Percentiles rank a stretch among this genome's conserved stretches.
Conservation (phyloP, 2,329 filamentous ascomycete species). For the Zasmidium angulare region DNA sequence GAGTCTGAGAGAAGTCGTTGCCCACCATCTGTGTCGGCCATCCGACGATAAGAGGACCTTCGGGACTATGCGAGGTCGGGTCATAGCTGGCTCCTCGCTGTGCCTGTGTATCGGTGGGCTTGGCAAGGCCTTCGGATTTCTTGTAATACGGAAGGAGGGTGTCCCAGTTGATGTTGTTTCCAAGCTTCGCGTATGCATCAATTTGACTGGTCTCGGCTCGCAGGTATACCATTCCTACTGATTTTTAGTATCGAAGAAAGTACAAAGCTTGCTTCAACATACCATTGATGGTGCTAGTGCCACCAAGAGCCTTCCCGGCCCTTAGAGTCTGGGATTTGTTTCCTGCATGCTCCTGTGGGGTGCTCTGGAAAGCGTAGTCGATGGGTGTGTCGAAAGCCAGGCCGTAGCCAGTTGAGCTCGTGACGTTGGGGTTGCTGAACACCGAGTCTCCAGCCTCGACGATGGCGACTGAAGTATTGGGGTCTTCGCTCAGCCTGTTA, state of each 20-base stretch:
- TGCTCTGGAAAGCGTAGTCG: slow-evolving; percentile 25
- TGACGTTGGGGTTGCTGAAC: slow-evolving; percentile 17
- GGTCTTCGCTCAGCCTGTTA: slow-evolving; percentile 29
- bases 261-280: background rate
- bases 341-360: slow-evolving; percentile 19
- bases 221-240: slow-evolving; percentile 23
- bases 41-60: slow-evolving; percentile 14
- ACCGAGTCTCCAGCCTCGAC: slow-evolving; percentile 15
- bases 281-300: slow-evolving; percentile 41
- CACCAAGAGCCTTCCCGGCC: slow-evolving; percentile 39
- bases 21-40: slow-evolving; percentile 14
- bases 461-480: slow-evolving; percentile 32
- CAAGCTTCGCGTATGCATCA: slow-evolving; percentile 37
- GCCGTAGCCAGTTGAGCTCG: slow-evolving; percentile 46
- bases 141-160: slow-evolving; percentile 30
- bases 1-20: slow-evolving; percentile 17
- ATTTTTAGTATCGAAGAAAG: background rate
- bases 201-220: slow-evolving; percentile 19
- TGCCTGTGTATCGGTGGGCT: slow-evolving; percentile 10
- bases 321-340: slow-evolving; percentile 18
- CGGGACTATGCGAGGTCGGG: slow-evolving; percentile 6
- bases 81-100: slow-evolving; percentile 13
- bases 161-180: slow-evolving; percentile 34
- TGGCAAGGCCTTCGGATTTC: slow-evolving; percentile 16
- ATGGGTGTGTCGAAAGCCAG: slow-evolving; percentile 32